Evolutionary conservation across 345 rosid species (phyloP).

Genomic region (Pistacia vera): DNA sequence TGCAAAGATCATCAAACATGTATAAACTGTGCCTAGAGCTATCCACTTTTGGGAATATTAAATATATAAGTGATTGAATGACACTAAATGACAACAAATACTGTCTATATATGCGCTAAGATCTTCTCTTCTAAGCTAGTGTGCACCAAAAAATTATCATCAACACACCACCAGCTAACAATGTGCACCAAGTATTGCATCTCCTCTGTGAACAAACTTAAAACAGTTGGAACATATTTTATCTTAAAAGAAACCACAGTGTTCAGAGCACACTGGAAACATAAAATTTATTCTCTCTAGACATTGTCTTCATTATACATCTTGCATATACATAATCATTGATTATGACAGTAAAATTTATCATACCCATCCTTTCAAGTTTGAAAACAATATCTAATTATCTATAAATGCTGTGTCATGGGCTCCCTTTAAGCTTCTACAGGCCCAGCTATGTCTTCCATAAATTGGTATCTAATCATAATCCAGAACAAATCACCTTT

Average conservation of each 20-base stretch:
- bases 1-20: not conserved
- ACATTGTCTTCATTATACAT: not conserved
- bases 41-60: not conserved
- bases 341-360: not conserved
- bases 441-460: not conserved
- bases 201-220: not conserved
- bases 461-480: not conserved
- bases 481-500: not conserved
- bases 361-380: not conserved
- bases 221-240: not conserved
- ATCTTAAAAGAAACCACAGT: not conserved
- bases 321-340: not conserved
- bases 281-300: not conserved
- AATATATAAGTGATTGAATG: not conserved
- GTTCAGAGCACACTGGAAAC: not conserved
- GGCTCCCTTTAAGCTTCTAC: not conserved
- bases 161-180: not conserved
- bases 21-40: not conserved
- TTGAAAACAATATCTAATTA: not conserved
- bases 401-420: not conserved
- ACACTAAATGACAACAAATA: conserved; percentile 4
- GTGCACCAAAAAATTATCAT: no score
- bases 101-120: not conserved
- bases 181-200: not conserved
- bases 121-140: not conserved